These are phyloP conservation scores for Didymella pomorum DNA, from an alignment of 2,329 filamentous ascomycete species.

Conservation along the genomic window DNA sequence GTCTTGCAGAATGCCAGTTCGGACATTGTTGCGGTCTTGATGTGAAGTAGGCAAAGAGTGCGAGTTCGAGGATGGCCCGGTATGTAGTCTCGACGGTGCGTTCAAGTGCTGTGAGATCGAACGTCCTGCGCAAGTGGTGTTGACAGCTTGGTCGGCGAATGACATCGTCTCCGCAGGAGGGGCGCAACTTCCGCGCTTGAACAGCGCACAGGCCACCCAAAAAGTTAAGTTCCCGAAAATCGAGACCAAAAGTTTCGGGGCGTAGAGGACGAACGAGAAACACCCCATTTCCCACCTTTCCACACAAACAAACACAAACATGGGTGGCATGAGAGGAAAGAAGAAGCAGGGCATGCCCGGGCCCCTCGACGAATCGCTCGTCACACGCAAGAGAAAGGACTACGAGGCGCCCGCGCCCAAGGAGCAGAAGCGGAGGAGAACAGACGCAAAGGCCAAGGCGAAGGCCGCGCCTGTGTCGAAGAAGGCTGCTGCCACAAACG, in stretches of 20 bases:
- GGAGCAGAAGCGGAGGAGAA: slow-evolving; percentile 66
- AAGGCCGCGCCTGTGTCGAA: slow-evolving; percentile 34
- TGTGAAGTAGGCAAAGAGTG: too few relatives aligned
- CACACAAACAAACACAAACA: slow-evolving; percentile 50
- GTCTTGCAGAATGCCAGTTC: slow-evolving; percentile 85
- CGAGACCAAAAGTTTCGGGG: slow-evolving; percentile 33
- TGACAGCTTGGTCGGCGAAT: slow-evolving; percentile 30
- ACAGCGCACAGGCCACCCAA: neutral
- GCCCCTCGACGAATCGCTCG: slow-evolving; percentile 77
- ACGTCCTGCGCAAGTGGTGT: slow-evolving; percentile 5
- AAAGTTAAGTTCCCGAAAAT: neutral
- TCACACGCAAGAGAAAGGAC: slow-evolving; percentile 87
- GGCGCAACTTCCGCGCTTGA: neutral
- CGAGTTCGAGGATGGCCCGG: too few relatives aligned
- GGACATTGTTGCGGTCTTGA: slow-evolving; percentile 47
- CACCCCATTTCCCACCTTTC: slow-evolving; percentile 8
- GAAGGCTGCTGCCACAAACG: slow-evolving; percentile 54
- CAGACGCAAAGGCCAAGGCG: slow-evolving; percentile 48
- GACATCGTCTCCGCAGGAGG: slow-evolving; percentile 34
- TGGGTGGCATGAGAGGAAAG: slow-evolving; percentile 92
- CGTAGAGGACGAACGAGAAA: slow-evolving; percentile 19
- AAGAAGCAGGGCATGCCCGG: slow-evolving; percentile 92
- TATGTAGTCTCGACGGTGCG: neutral
- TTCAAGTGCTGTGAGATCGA: neutral
- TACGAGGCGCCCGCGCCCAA: slow-evolving; percentile 61